Percentiles rank a stretch among this genome's conserved stretches.
Evolutionary conservation across 805 yeast species (phyloP).

Genomic region (Sugiyamaella floridensis): DNA sequence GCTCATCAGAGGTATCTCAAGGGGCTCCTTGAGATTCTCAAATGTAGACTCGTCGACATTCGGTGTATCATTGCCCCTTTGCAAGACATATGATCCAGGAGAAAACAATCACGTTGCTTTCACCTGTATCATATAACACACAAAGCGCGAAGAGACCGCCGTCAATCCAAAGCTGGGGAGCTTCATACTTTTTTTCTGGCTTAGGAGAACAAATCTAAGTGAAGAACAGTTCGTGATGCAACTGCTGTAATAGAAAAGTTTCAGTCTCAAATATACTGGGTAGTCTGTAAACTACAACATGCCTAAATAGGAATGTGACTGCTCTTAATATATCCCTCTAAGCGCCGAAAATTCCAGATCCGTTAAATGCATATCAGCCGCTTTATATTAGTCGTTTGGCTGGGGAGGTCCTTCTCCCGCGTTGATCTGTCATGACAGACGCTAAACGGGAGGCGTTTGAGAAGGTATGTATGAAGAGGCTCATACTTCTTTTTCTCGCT

Average conservation of each 20-base stretch:
- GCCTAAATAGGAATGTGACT: slow-evolving; percentile 1
- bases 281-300: no score
- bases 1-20: not conserved
- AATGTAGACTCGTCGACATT: slow-evolving; percentile 1
- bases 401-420: not conserved
- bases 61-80: slow-evolving; percentile 23
- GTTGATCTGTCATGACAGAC: not conserved
- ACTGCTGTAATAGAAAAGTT: not conserved
- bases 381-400: no score
- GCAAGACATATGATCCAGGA: slow-evolving; percentile 1
- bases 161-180: slow-evolving; percentile 3
- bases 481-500: no score
- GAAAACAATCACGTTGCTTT: not conserved
- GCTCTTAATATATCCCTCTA: not conserved
- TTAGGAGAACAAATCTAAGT: not conserved
- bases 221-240: not conserved
- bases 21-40: not conserved
- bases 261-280: slow-evolving; percentile 1
- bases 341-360: not conserved
- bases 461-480: not conserved
- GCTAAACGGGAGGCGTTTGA: slow-evolving; percentile 2
- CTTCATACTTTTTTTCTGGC: slow-evolving; percentile 7
- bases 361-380: not conserved
- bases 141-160: slow-evolving; percentile 19
- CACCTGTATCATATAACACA: slow-evolving; percentile 1